Percentiles rank a stretch among this genome's conserved stretches.
These are phyloP conservation scores for Strobilomyces dryophilus DNA, from an alignment of 768 basidiomycete genomes.

Conservation along the genomic window DNA sequence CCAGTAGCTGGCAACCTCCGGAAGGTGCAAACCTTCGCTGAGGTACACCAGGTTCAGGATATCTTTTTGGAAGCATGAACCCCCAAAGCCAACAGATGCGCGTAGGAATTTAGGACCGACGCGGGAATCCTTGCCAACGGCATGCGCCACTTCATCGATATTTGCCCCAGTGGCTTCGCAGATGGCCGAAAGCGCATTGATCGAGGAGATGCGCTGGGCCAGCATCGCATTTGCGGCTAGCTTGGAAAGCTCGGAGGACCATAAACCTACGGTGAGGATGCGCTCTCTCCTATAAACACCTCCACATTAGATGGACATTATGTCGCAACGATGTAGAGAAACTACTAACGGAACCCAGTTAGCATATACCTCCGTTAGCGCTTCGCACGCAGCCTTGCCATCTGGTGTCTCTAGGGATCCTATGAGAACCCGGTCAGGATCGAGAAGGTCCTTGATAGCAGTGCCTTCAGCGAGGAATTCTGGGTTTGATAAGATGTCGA, in stretches of 20 bases:
- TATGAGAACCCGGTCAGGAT: constrained; percentile 94
- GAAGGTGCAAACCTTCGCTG: constrained; percentile 89
- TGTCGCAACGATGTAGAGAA: neutral
- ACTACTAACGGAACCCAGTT: constrained; percentile 91
- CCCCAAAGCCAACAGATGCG: constrained; percentile 94
- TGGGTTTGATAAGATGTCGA: constrained; percentile 99
- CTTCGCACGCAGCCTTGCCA: constrained; percentile 74
- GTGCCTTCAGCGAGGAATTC: constrained; percentile 99
- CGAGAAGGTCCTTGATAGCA: constrained; percentile 84
- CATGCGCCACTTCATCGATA: constrained; percentile 95
- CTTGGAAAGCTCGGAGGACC: constrained; percentile 98
- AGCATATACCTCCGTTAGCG: constrained; percentile 79
- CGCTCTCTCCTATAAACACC: constrained; percentile 49
- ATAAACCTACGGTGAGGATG: constrained; percentile 92
- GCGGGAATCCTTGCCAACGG: constrained; percentile 90
- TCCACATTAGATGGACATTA: neutral
- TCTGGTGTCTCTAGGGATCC: constrained; percentile 90
- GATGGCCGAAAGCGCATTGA: constrained; percentile 97
- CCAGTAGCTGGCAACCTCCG: constrained; percentile 98
- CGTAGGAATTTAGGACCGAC: constrained; percentile 95
- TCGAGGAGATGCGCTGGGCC: constrained; percentile 96
- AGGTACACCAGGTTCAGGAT: constrained; percentile 99
- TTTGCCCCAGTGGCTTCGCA: constrained; percentile 99
- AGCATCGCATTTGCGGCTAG: constrained; percentile 99
- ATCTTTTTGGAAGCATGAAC: constrained; percentile 99